Evolutionary conservation across 179 eudicot genomes (phyloP), one percentile per base, ranked within the genome.

Genomic region (Silene noctiflora): DNA sequence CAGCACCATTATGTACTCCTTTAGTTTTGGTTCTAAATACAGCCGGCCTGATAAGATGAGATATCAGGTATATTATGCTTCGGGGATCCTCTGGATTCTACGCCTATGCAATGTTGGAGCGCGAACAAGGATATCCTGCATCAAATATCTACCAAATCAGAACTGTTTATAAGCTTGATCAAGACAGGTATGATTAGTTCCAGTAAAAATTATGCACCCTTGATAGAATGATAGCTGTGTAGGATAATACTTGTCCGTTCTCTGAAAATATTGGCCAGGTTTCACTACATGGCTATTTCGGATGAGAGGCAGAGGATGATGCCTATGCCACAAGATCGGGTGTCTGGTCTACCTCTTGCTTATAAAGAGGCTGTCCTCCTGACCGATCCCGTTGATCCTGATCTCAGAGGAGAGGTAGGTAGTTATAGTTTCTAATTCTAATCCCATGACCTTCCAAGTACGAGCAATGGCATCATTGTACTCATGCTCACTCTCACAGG

Each of bases 221-320:
- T 48, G 56, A 48, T 48, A 14, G 17, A 48, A 12, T 48, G 56
- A 48, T 35, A 35, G 42, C 42, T 35, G 9, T 22, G 31, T 51
- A 44, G 14, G 10, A 20, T 65, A n/a, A 42, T 75, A 8, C 24
- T 61, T 3, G 10, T 48, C 21, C 17, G 27, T 20, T 13, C 14
- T 33, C 51, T 19, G 22, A 17, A 67, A 70, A 59, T 56, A 14
- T 68, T 74, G 75, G 65, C 20, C 83, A 88, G 91, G 84, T 88
- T 88, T 65, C 85, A 80, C 27, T 88, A 84, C 82, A 90, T 90
- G 91, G 90, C 92, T 16, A 62, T 90, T n/a, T 84, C 91, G 1
- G 88, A 88, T 79, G 85, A 80, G 29, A 79, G 82, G 77, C 89
- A 88, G 77, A 79, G 88, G 74, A 71, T 77, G 39, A 88, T 88